Base-by-base conservation (phyloP, 352 stramenopile genomes). In the Pelagophyceae sp. region DNA sequence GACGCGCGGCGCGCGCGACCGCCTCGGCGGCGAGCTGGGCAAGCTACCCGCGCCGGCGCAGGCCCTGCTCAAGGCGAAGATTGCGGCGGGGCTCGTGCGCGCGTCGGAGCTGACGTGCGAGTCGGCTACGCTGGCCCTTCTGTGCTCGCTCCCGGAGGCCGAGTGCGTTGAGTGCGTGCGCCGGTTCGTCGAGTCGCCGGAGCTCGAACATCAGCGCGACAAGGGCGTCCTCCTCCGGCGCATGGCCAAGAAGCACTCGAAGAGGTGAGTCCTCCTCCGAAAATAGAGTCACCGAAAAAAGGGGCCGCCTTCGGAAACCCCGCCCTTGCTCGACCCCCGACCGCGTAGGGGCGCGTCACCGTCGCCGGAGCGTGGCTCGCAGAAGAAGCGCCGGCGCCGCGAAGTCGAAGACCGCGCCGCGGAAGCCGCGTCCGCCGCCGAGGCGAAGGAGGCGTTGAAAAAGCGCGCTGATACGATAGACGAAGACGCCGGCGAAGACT, bases 1-100 rank as follows among this genome's bases (percentile, higher is more conserved):
- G 11, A 23, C 11, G 45, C 11, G 11, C 11, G 45, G 45, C 11
- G 31, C 23, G 15, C 67, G 67, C 11, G 67, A 74, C 29, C 33
- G 38, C 27, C 67, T 74, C 67, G 67, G 67, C 33, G 67, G 67
- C 67, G 67, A 74, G 23, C 67, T 74, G 35, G 67, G 67, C 17
- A 51, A 11, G 35, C 67, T 74, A 23, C 67, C 67, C 11, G 17
- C n/a, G 35, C 17, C 25, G 67, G 67, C 67, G 11, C 67, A 74
- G 67, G 35, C 19, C 35, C 35, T 31, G 11, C n/a, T 74, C 2
- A 29, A 35, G 35, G 23, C 37, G 27, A 27, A 58, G 35, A 74
- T 74, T 31, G 0, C 3, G 15, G 15, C 11, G 35, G 67, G 67
- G 35, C 19, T 37, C 20, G 5, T 74, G 15, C 33, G 67, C 17